Base-by-base conservation (phyloP, 805 yeast species). In the Zygotorulaspora florentina region DNA sequence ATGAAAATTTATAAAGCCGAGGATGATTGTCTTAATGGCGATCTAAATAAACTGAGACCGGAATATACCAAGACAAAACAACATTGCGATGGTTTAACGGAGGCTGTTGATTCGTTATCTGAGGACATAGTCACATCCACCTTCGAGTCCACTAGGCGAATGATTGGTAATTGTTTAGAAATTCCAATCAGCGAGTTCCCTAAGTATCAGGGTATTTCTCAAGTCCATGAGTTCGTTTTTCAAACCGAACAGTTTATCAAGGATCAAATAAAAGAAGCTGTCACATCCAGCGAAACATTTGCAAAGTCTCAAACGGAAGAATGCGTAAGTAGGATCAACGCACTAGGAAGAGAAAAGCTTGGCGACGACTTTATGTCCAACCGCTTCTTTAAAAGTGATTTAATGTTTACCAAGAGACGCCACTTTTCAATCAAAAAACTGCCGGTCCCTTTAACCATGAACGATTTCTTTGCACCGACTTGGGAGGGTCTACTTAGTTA, bases 391-490 rank as follows among this genome's bases (percentile, higher is more conserved):
- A 76, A 83, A 47, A 75, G 85, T 8, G 81, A 80, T 25, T 75
- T 85, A 33, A 93, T 93, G 98, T 91, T 89, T 58, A 79, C 88
- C 2, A 80, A 88, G 54, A 74, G 75, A 46, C 77, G 74, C 33
- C 96, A 93, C 57, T 64, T 74, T 3, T 65, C 81, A 28, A 72
- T 77, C 29, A 77, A 83, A 51, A 73, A 76, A 33, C 70, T 90
- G 23, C 72, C 77, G 39, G 79, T 79, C 20, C 74, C 77, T 16
- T 72, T 91, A 18, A 79, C 83, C 10, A 34, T 86, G 4, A 43
- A 72, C n/a, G 97, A 93, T 66, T 81, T 89, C 54, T 71, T 90
- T 58, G 95, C 90, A 54, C 87, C 95, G 3, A 75, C 85, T 0
- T 62, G 80, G 50, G 85, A 81, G 33, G 77, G 84, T 3, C 76